Evolutionary conservation across 1,139 yeast genomes (phyloP), one percentile per base, ranked within the genome.

Genomic region (Saccharomyces pastorianus): DNA sequence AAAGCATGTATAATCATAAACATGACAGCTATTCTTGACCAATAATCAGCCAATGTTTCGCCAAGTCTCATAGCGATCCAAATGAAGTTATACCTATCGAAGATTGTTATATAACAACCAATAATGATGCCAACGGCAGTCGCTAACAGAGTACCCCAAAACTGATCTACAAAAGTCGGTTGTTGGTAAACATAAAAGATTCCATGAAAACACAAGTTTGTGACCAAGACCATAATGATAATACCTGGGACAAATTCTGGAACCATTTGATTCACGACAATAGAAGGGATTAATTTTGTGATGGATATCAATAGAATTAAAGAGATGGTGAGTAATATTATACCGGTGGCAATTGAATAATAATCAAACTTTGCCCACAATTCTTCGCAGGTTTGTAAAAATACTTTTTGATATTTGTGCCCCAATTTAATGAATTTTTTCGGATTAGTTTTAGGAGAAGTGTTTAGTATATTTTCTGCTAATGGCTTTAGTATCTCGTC

Each of bases 281-380:
- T 87, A 0, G 90, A 79, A 0, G 95, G 95, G n/a, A 86, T 83
- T n/a, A 88, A 75, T 63, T 88, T 80, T 4, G 90, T 80, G 57
- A 83, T 83, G 0, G 85, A 77, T 11, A 85, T 67, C 27, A 87
- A 72, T 46, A 87, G 76, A 0, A 83, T 60, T 26, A 86, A 70
- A 0, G 95, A 81, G 2, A 79, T 64, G 6, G 78, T 68, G 54
- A 88, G 69, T 6, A 88, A 65, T 0, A 69, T 61, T 7, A 88
- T 75, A 2, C 98, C 98, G 29, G 84, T 73, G 2, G 73, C 67
- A 56, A 91, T 90, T 58, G 82, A 78, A 29, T 75, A 64, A 64
- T 85, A 69, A 66, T 93, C 96, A 67, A 91, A 91, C 52, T 83
- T 79, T 0, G 96, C 96, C 99, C 99, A 93, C 51, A 85, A 72